Base-by-base conservation (phyloP, 495 filamentous ascomycete genomes). In the Chaetomium cochliodes region DNA sequence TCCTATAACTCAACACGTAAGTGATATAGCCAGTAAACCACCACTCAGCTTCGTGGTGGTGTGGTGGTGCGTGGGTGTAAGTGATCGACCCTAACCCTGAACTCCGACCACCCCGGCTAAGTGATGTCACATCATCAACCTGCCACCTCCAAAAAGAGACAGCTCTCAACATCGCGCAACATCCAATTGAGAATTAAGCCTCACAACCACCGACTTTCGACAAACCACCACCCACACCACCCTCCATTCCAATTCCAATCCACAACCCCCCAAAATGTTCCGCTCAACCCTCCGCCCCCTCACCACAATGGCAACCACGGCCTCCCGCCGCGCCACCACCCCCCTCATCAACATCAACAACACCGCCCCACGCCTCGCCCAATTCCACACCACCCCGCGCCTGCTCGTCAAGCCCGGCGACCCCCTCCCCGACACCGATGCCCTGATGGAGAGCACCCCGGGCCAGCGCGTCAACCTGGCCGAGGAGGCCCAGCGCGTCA, bases 401-500 rank as follows among this genome's bases (percentile, higher is more conserved):
- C 75, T 73, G 44, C 75, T 79, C 60, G 81, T 91, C 69, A 75
- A 84, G 62, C 79, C 82, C 52, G 87, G 87, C 65, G 89, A 90
- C 72, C 69, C 71, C 55, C 74, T 91, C 26, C 89, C 89, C 33
- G 74, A 82, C 70, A 71, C 89, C 46, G 82, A 86, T 60, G 75
- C 80, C 26, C 81, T 90, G 58, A 79, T 84, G 67, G 89, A 91
- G 76, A 77, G 74, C 72, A 83, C 81, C 4, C 84, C 84, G 9
- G 92, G 90, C 52, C 94, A 91, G 82, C 92, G 91, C 77, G 86
- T 97, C 72, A 94, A 90, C 73, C 82, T 98, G 60, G 85, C 86
- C 69, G 84, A 88, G 68, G 90, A 92, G 75, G 82, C 96, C 66
- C 77, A 77, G 63, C 79, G 72, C 30, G 86, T 85, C 52, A 81